These are phyloP conservation scores for Comarum palustre DNA, from an alignment of 306 rosid species.

Conservation along the genomic window DNA sequence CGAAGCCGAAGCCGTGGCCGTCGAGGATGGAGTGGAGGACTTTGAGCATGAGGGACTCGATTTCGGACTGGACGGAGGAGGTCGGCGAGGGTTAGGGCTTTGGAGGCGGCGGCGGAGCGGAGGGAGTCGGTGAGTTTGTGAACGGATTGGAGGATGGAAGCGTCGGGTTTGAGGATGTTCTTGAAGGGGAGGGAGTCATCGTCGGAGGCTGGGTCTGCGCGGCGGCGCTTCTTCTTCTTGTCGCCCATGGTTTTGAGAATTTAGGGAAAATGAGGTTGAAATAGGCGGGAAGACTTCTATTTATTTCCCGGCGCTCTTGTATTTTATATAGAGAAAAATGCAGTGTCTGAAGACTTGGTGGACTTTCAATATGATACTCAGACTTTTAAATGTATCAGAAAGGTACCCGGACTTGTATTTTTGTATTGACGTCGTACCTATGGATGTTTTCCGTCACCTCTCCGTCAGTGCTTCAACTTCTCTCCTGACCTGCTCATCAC, in stretches of 20 bases:
- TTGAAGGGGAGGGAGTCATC: constrained; percentile 47
- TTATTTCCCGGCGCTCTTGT: too few relatives aligned
- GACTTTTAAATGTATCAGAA: too few relatives aligned
- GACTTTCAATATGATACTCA: too few relatives aligned
- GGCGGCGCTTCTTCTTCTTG: constrained; percentile 55
- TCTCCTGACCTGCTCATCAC: constrained; percentile 80
- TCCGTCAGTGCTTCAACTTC: constrained; percentile 90
- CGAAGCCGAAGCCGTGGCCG: constrained; percentile 74
- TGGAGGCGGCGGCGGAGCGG: constrained; percentile 31
- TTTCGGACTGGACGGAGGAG: constrained; percentile 67
- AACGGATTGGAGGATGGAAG: constrained; percentile 37
- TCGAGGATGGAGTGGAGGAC: constrained; percentile 66
- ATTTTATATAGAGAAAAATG: too few relatives aligned
- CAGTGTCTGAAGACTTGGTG: too few relatives aligned
- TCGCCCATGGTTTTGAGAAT: constrained; percentile 36
- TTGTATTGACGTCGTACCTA: too few relatives aligned
- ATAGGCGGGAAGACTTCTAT: background rate
- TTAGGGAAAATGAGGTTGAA: background rate
- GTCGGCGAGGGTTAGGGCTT: constrained; percentile 72
- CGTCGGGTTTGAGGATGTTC: constrained; percentile 36
- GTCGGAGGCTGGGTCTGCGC: constrained; percentile 27
- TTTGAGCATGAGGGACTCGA: constrained; percentile 51
- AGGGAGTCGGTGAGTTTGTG: constrained; percentile 23
- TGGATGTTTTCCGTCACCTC: too few relatives aligned
- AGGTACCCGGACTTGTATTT: too few relatives aligned